A percentile compares a stretch with the other conserved stretches of the same genome.
Conservation (phyloP, 2,329 filamentous ascomycete species). For the Chalaropsis thielavioides region DNA sequence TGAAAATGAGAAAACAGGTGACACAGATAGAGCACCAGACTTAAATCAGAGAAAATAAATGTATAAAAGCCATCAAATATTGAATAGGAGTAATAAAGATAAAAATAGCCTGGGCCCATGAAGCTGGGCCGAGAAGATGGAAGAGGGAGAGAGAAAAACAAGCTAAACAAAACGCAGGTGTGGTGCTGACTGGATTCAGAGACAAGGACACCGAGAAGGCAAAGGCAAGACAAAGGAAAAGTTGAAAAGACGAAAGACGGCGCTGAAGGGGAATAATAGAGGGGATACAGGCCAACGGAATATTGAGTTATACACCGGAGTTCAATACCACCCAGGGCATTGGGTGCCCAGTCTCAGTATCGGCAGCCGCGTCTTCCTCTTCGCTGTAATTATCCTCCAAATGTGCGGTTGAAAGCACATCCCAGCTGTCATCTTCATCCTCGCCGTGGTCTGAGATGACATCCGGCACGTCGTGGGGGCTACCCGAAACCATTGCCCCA, state of each 20-base stretch:
- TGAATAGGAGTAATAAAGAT: not conserved
- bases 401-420: constrained; percentile 1
- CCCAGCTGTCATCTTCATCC: constrained; percentile 9
- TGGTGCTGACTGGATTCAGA: constrained; percentile 7
- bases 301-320: not conserved
- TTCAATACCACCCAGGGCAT: constrained; percentile 8
- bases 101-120: not conserved
- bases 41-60: not conserved
- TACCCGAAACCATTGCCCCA: not conserved
- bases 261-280: not conserved
- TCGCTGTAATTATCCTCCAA: not conserved
- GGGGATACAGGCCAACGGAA: not conserved
- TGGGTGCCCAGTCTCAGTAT: not conserved
- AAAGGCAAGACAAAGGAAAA: not conserved
- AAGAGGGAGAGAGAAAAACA: not conserved
- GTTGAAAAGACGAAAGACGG: not conserved
- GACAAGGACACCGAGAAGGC: not conserved
- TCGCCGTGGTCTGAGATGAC: not conserved
- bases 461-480: not conserved
- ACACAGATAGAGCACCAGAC: not conserved
- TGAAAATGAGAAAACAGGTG: no score
- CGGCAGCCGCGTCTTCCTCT: not conserved
- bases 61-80: not conserved
- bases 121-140: not conserved
- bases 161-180: not conserved